Conservation (phyloP, 495 filamentous ascomycete species). For the Hyphodiscus hymeniophilus region DNA sequence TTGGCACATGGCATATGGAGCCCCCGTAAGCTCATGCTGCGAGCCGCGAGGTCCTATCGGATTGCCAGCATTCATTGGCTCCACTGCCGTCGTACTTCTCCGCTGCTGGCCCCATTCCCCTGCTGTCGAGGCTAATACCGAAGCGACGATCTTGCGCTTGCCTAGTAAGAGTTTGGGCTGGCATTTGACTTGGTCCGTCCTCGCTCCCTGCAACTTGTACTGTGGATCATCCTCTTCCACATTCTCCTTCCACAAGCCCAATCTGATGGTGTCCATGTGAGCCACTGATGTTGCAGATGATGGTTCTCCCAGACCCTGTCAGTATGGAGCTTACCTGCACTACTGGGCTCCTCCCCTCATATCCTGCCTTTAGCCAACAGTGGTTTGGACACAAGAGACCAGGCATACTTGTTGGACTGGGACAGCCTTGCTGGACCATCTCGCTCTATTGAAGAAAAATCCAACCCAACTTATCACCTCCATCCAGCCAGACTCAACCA, state of each 20-base stretch:
- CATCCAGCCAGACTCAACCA: slow-evolving; percentile 17
- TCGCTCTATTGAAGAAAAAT: slow-evolving; percentile 4
- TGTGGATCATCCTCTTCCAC: slow-evolving; percentile 15
- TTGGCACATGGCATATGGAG: slow-evolving; percentile 10
- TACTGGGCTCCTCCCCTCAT: slow-evolving; percentile 8
- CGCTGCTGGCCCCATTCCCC: not conserved
- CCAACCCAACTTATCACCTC: slow-evolving; percentile 17
- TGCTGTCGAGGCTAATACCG: slow-evolving; percentile 9
- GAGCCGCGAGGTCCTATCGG: slow-evolving; percentile 20
- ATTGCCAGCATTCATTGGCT: slow-evolving; percentile 10
- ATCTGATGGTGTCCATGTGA: slow-evolving; percentile 18
- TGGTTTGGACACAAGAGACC: slow-evolving; percentile 1
- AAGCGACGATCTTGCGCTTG: slow-evolving; percentile 7
- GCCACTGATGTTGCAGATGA: slow-evolving; percentile 4
- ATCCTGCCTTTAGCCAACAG: slow-evolving; percentile 9
- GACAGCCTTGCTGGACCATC: slow-evolving; percentile 7
- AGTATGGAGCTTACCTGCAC: slow-evolving; percentile 10
- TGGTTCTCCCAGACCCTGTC: slow-evolving; percentile 14
- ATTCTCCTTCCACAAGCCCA: slow-evolving; percentile 8
- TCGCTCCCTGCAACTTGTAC: slow-evolving; percentile 5
- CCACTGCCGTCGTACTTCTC: slow-evolving; percentile 11
- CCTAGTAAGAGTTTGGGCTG: slow-evolving; percentile 2
- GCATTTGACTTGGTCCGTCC: not conserved
- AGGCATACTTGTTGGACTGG: slow-evolving; percentile 10
- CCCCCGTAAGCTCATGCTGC: slow-evolving; percentile 11